These are phyloP conservation scores for Cylindrotheca closterium DNA, from an alignment of 108 stramenopile species.

Conservation along the genomic window DNA sequence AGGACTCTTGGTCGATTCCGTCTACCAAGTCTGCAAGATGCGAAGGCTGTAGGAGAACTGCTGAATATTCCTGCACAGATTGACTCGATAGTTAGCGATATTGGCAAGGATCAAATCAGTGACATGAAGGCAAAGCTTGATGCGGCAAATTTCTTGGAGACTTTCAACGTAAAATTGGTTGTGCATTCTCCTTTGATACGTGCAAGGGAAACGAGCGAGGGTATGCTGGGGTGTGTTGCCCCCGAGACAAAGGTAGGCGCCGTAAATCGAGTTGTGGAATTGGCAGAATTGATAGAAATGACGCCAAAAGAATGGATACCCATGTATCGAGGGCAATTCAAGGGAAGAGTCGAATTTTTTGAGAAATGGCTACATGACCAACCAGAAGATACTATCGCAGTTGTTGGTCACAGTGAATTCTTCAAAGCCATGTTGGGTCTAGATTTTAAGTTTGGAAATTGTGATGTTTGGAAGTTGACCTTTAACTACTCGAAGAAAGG, in stretches of 20 bases:
- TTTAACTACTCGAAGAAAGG: constrained; percentile 23
- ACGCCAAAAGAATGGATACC: constrained; percentile 65
- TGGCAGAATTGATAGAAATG: constrained; percentile 44
- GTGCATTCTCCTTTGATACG: constrained; percentile 63
- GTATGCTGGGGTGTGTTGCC: constrained; percentile 53
- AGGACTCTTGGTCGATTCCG: constrained; percentile 28
- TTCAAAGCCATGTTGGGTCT: constrained; percentile 70
- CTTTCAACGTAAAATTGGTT: constrained; percentile 43
- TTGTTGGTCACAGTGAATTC: constrained; percentile 73
- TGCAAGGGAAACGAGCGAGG: constrained; percentile 58
- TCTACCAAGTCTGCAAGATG: constrained; percentile 38
- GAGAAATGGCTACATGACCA: constrained; percentile 48
- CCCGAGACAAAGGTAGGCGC: constrained; percentile 17
- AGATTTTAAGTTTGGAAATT: constrained; percentile 68
- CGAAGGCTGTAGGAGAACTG: constrained; percentile 40
- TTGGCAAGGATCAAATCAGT: constrained; percentile 51
- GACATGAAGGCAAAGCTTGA: constrained; percentile 40
- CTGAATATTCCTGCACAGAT: constrained; percentile 57
- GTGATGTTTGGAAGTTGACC: constrained; percentile 74
- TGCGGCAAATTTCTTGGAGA: constrained; percentile 39
- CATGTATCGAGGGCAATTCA: constrained; percentile 30
- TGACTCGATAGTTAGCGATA: constrained; percentile 55
- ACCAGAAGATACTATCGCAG: constrained; percentile 42
- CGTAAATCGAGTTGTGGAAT: constrained; percentile 44
- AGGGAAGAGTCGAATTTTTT: constrained; percentile 42